phyloP scores from a whole-genome alignment of 208 protist species.

The Tetramitus jugosus region DNA sequence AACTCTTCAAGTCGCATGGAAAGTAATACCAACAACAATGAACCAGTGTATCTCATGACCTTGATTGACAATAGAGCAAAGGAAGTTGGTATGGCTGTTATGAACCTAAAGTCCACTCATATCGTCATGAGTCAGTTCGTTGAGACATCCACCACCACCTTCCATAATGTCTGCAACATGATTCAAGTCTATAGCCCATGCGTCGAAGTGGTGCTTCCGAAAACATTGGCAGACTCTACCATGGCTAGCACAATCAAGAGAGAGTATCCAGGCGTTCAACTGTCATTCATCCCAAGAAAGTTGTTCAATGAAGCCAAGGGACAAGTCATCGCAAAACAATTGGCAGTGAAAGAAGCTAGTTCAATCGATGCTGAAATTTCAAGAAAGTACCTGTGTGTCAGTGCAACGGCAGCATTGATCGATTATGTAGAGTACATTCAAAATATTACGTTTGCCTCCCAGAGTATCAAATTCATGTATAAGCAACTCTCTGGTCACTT shows the following conservation, averaged over 20 bases:
- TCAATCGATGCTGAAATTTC: not conserved
- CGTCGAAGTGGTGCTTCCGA: not conserved
- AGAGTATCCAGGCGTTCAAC: not conserved
- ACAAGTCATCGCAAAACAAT: not conserved
- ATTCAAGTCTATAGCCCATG: constrained; percentile 1
- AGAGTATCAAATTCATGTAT: not conserved
- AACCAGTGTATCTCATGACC: not conserved
- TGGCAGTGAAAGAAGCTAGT: not conserved
- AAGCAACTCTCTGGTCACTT: not conserved
- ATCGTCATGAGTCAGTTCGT: not conserved
- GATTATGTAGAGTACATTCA: not conserved
- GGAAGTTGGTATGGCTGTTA: not conserved
- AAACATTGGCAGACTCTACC: not conserved
- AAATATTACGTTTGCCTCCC: not conserved
- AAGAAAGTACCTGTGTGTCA: not conserved
- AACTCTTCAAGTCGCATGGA: too few species aligned
- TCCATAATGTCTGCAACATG: constrained; percentile 1
- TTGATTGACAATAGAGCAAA: not conserved
- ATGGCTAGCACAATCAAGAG: not conserved
- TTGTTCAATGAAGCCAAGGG: constrained; percentile 15
- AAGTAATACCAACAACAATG: not conserved
- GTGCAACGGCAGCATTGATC: not conserved
- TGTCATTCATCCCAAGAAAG: constrained; percentile 2
- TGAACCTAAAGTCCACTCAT: not conserved
- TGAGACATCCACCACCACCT: not conserved